Percentiles rank a stretch among this genome's conserved stretches.
Conservation (phyloP, 2,329 filamentous ascomycete genomes). For the Eurotiales sp. region DNA sequence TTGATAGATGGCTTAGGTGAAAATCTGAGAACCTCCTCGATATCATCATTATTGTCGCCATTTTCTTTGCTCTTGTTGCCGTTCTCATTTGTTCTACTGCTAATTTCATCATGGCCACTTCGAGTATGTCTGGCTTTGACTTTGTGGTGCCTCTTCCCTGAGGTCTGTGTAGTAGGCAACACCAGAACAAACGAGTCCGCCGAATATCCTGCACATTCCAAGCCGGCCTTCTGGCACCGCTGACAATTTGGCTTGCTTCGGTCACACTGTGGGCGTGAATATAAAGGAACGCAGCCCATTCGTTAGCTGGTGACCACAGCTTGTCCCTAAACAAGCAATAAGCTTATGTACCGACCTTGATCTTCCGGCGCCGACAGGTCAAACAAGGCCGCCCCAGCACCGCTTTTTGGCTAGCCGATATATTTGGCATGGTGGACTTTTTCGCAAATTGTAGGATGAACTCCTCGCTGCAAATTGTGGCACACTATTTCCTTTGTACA, state of each 20-base stretch:
- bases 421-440: conserved; percentile 11
- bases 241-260: conserved; percentile 13
- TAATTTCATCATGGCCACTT: not conserved
- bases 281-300: not conserved
- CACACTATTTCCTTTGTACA: not conserved
- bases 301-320: not conserved
- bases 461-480: not conserved
- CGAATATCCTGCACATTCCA: conserved; percentile 12
- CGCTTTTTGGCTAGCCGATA: conserved; percentile 10
- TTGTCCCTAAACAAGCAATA: not conserved
- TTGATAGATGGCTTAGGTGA: conserved; percentile 6
- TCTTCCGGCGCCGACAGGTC: conserved; percentile 14
- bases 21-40: not conserved
- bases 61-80: not conserved
- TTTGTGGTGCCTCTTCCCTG: conserved; percentile 1
- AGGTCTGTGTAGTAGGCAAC: conserved; percentile 5
- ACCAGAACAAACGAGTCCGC: conserved; percentile 13
- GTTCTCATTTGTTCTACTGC: not conserved
- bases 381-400: conserved; percentile 13
- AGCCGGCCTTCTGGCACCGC: conserved; percentile 11
- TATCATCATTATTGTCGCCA: not conserved
- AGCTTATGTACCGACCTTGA: conserved; percentile 7
- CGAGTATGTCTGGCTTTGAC: conserved; percentile 9
- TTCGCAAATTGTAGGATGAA: not conserved
- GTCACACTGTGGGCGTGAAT: conserved; percentile 8